Percentiles rank a stretch among this genome's conserved stretches.
Evolutionary conservation across 2,329 filamentous ascomycete species (phyloP).

Genomic region (Paraconiothyrium sp.): DNA sequence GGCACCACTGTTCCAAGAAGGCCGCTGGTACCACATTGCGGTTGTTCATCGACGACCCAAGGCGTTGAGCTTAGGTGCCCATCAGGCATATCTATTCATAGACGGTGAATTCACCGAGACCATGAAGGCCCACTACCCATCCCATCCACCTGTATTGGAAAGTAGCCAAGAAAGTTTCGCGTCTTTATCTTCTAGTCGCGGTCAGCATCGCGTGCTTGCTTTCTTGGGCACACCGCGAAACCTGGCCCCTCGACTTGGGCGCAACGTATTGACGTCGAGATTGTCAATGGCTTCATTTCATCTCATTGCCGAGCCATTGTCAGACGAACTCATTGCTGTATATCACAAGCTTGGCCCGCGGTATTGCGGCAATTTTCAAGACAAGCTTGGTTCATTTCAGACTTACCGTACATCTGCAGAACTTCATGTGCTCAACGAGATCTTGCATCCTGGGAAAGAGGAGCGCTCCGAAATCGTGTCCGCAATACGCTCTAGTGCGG

Average conservation of each 20-base stretch:
- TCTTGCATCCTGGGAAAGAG: slow-evolving; percentile 87
- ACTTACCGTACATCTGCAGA: slow-evolving; percentile 94
- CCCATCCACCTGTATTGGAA: slow-evolving; percentile 72
- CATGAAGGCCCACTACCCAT: slow-evolving; percentile 86
- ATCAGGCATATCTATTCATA: slow-evolving; percentile 87
- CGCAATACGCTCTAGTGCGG: slow-evolving; percentile 86
- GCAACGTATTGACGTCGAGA: slow-evolving; percentile 76
- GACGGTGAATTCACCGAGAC: slow-evolving; percentile 95
- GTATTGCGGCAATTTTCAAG: slow-evolving; percentile 96
- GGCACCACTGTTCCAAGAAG: slow-evolving; percentile 76
- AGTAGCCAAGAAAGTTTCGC: slow-evolving; percentile 74
- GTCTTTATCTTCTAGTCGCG: slow-evolving; percentile 68
- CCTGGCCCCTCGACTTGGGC: slow-evolving; percentile 78
- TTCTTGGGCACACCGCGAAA: slow-evolving; percentile 94
- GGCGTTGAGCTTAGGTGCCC: slow-evolving; percentile 69
- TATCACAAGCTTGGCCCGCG: slow-evolving; percentile 88
- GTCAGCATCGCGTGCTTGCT: slow-evolving; percentile 79
- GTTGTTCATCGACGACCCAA: slow-evolving; percentile 85
- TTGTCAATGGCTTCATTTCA: slow-evolving; percentile 93
- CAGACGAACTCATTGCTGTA: slow-evolving; percentile 90
- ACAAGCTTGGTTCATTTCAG: slow-evolving; percentile 93
- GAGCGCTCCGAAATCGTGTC: slow-evolving; percentile 90
- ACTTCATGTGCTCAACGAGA: slow-evolving; percentile 89
- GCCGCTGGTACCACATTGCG: slow-evolving; percentile 91
- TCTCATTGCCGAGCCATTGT: slow-evolving; percentile 85